phyloP scores from a whole-genome alignment of 306 rosid genomes.

The Notholithocarpus densiflorus region DNA sequence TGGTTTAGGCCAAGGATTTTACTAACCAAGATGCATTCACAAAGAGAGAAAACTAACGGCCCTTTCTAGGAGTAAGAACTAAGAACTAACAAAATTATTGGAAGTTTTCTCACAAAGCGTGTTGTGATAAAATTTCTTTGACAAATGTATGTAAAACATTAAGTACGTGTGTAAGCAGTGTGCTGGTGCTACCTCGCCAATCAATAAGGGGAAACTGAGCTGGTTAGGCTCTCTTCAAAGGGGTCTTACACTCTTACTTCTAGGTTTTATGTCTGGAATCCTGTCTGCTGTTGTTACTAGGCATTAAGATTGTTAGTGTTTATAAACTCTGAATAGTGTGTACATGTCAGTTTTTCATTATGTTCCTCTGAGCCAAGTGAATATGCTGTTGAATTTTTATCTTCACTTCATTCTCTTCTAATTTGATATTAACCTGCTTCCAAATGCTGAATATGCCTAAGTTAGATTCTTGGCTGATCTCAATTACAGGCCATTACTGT shows the following conservation, averaged over 20 bases:
- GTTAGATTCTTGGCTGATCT: conserved; percentile 30
- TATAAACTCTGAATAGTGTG: neutral
- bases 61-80: no score
- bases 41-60: neutral
- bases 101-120: neutral
- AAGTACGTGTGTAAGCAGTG: neutral
- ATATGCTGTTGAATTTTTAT: neutral
- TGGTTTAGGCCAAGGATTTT: neutral
- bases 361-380: neutral
- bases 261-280: neutral
- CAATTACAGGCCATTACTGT: conserved; percentile 81
- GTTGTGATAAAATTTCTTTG: conserved; percentile 13
- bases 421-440: conserved; percentile 1
- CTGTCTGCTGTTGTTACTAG: conserved; percentile 8
- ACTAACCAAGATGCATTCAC: neutral
- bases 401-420: neutral
- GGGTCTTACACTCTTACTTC: neutral
- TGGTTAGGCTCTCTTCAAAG: neutral
- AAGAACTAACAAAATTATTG: no score
- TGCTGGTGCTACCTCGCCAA: conserved; percentile 1
- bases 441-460: conserved; percentile 21
- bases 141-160: conserved; percentile 3
- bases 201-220: conserved; percentile 3
- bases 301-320: conserved; percentile 3
- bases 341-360: neutral